Evolutionary conservation across 2,329 filamentous ascomycete genomes (phyloP).

Genomic region (Pestalotiopsis sp.): DNA sequence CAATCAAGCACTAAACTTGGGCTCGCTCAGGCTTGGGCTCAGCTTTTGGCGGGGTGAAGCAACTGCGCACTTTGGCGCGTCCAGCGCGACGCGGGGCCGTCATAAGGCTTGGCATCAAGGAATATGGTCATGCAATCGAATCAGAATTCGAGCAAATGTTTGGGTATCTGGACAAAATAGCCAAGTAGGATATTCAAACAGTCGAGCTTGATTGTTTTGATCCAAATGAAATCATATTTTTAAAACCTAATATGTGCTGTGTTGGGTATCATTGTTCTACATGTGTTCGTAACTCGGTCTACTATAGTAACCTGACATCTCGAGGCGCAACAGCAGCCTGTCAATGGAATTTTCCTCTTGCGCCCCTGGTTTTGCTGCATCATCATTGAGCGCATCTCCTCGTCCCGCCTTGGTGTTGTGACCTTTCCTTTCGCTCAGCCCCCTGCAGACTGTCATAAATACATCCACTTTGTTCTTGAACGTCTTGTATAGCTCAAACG

Average conservation of each 20-base stretch:
- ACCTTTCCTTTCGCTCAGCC: slow-evolving; percentile 65
- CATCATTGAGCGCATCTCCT: slow-evolving; percentile 31
- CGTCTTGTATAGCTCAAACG: slow-evolving; percentile 57
- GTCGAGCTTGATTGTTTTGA: too few species aligned
- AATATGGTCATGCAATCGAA: not conserved
- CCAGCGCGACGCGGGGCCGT: slow-evolving; percentile 13
- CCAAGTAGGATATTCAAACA: too few species aligned
- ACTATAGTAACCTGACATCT: slow-evolving; percentile 70
- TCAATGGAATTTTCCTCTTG: slow-evolving; percentile 64
- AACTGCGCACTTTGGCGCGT: slow-evolving; percentile 4
- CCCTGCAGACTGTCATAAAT: slow-evolving; percentile 74
- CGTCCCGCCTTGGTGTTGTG: slow-evolving; percentile 36
- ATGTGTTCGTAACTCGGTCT: slow-evolving; percentile 25
- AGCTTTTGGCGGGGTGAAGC: slow-evolving; percentile 6
- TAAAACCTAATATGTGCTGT: not conserved
- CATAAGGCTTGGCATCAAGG: not conserved
- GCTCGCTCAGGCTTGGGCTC: not conserved
- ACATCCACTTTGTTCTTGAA: slow-evolving; percentile 75
- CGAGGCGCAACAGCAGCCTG: slow-evolving; percentile 68
- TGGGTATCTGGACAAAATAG: not conserved
- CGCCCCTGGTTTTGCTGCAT: slow-evolving; percentile 33
- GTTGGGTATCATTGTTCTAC: slow-evolving; percentile 15
- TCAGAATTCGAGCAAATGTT: not conserved
- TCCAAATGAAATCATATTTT: not conserved
- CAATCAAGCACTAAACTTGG: not conserved